Conservation (phyloP, 495 filamentous ascomycete genomes). For the Xylaria venustula region DNA sequence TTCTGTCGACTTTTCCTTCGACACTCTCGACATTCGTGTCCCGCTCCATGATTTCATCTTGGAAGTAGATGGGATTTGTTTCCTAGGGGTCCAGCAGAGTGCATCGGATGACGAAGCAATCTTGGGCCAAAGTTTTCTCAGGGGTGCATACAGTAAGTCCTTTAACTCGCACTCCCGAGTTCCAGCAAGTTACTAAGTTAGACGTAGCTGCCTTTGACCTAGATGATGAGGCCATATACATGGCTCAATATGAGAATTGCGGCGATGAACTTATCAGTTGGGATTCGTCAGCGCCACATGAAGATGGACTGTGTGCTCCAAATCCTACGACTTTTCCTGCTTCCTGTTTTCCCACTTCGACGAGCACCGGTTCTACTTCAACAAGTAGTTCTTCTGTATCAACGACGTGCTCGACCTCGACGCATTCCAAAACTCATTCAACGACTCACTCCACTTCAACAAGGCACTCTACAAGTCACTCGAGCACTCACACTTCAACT, state of each 20-base stretch:
- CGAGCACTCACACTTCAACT: not conserved
- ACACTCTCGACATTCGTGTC: not conserved
- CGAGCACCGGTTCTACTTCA: not conserved
- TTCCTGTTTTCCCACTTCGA: slow-evolving; percentile 1
- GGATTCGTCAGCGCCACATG: not conserved
- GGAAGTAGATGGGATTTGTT: not conserved
- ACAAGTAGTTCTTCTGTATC: not conserved
- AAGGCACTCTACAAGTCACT: not conserved
- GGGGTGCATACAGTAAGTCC: slow-evolving; percentile 11
- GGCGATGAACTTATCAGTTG: slow-evolving; percentile 6
- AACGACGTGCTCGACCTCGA: slow-evolving; percentile 1
- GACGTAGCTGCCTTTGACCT: slow-evolving; percentile 4
- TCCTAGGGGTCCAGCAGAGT: not conserved
- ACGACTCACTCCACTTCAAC: not conserved
- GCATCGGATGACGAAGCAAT: not conserved
- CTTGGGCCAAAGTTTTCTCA: slow-evolving; percentile 14
- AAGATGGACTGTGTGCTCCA: slow-evolving; percentile 5
- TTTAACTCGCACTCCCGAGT: not conserved
- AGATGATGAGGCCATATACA: slow-evolving; percentile 10
- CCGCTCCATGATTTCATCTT: slow-evolving; percentile 15
- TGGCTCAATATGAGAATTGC: slow-evolving; percentile 17
- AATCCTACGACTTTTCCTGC: not conserved
- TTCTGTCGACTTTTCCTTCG: slow-evolving; percentile 13
- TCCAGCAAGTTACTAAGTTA: not conserved
- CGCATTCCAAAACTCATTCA: not conserved